These are phyloP conservation scores for Pogostemon cablin DNA, from an alignment of 257 asterid genomes.

Conservation along the genomic window DNA sequence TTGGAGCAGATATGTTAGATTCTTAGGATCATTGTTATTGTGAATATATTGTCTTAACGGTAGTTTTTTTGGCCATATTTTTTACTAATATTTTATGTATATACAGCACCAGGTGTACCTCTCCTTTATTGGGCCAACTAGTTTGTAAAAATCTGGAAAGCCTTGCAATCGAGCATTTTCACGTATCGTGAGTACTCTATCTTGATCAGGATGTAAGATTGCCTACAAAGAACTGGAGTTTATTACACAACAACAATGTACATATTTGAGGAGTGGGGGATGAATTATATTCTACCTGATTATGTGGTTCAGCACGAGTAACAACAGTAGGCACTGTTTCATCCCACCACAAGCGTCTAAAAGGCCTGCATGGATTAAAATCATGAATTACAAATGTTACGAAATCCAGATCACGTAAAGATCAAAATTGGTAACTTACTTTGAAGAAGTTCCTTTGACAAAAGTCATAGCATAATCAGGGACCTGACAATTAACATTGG, in stretches of 20 bases:
- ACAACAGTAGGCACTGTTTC: conserved; percentile 87
- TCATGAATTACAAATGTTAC: background rate
- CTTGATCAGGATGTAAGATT: conserved; percentile 69
- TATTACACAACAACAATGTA: background rate
- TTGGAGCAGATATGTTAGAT: too few relatives aligned
- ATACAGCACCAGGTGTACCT: conserved; percentile 44
- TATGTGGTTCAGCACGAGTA: conserved; percentile 91
- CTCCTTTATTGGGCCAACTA: conserved; percentile 73
- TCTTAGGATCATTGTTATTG: too few relatives aligned
- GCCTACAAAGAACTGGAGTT: conserved; percentile 36
- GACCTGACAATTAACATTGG: conserved; percentile 44
- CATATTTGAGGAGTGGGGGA: too few relatives aligned
- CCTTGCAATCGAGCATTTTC: conserved; percentile 96
- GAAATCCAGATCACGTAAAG: background rate
- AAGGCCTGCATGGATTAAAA: conserved; percentile 58
- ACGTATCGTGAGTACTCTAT: conserved; percentile 79
- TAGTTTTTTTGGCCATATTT: too few relatives aligned
- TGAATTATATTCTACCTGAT: conserved; percentile 48
- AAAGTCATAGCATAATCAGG: conserved; percentile 85
- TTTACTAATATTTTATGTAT: too few relatives aligned
- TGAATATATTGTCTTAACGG: background rate
- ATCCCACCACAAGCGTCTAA: conserved; percentile 94
- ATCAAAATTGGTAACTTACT: conserved; percentile 40
- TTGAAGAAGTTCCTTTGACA: conserved; percentile 60
- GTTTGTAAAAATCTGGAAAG: conserved; percentile 75